These are phyloP conservation scores for Heterobasidion irregulare DNA, from an alignment of 1,284 basidiomycete species.

Conservation along the genomic window DNA sequence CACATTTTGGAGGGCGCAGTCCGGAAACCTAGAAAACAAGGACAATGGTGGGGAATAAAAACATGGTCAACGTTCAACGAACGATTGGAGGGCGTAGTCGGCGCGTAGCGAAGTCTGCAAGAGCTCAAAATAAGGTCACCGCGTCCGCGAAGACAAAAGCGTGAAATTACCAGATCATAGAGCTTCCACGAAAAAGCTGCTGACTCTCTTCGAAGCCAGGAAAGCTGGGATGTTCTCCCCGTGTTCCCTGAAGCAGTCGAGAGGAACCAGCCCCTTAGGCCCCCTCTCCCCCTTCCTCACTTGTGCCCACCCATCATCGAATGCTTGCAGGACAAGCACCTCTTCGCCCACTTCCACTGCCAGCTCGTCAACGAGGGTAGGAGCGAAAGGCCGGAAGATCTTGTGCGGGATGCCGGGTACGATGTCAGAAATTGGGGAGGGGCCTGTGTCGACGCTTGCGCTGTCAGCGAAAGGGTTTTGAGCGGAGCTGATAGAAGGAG, in stretches of 20 bases:
- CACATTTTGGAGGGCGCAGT: too few relatives aligned
- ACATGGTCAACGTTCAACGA: too few relatives aligned
- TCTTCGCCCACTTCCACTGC: slow-evolving; percentile 39
- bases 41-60: too few relatives aligned
- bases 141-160: too few relatives aligned
- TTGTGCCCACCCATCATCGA: slow-evolving; percentile 62
- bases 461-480: neutral
- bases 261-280: slow-evolving; percentile 39
- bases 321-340: slow-evolving; percentile 44
- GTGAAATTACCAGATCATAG: neutral
- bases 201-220: slow-evolving; percentile 39
- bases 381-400: slow-evolving; percentile 47
- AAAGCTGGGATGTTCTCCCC: slow-evolving; percentile 42
- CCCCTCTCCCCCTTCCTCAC: slow-evolving; percentile 32
- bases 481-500: neutral
- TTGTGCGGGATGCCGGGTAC: slow-evolving; percentile 30
- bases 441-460: neutral
- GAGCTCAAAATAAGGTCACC: too few relatives aligned
- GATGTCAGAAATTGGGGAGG: slow-evolving; percentile 8
- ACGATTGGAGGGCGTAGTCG: too few relatives aligned
- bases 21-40: too few relatives aligned
- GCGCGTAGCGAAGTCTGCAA: too few relatives aligned
- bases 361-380: slow-evolving; percentile 53
- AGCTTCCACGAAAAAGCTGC: slow-evolving; percentile 16
- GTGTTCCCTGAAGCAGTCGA: slow-evolving; percentile 47